Evolutionary conservation across 306 rosid genomes (phyloP), one percentile per base, ranked within the genome.

Genomic region (Prinsepia uniflora): DNA sequence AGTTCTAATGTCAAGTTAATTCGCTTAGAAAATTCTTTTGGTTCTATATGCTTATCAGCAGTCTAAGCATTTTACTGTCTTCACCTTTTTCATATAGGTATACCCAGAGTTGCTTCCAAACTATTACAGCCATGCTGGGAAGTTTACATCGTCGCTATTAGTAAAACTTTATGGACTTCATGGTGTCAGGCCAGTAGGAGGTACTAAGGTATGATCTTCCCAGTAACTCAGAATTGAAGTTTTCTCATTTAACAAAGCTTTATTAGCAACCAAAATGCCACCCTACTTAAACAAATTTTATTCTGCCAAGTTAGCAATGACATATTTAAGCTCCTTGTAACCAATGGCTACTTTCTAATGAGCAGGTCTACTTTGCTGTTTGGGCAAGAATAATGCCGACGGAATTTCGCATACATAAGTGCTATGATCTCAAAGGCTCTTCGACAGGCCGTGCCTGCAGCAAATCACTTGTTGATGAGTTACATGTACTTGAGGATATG

Each of bases 391-490:
- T 41, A 22, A 19, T 79, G 64, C 80, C 44, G 34, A 53, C 75
- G 13, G 75, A 73, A 69, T 4, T 72, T 60, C 49, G 39, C 69
- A 47, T 78, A 42, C 57, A 76, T 48, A 72, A 55, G 46, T 58
- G 61, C 47, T 84, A 75, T 53, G 82, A 84, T 72, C 83, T 84
- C 55, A 84, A 84, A 70, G 84, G 88, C 14, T 47, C 85, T 43
- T 30, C 67, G 2, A 77, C 63, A 72, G 81, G 85, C 39, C 79
- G 88, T 39, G 75, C 52, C 24, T 30, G 49, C 64, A 30, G 17
- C 52, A 75, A 47, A 49, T 19, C 53, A 24, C 41, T 65, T 12
- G 34, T 71, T 15, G 73, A 72, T 5, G 70, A 81, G 74, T 57
- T 45, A 40, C 50, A 15, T 45, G 7, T 84, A 20, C 67, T 75